Base-by-base conservation (phyloP, 164 flowering plant genomes). In the Protea cynaroides region DNA sequence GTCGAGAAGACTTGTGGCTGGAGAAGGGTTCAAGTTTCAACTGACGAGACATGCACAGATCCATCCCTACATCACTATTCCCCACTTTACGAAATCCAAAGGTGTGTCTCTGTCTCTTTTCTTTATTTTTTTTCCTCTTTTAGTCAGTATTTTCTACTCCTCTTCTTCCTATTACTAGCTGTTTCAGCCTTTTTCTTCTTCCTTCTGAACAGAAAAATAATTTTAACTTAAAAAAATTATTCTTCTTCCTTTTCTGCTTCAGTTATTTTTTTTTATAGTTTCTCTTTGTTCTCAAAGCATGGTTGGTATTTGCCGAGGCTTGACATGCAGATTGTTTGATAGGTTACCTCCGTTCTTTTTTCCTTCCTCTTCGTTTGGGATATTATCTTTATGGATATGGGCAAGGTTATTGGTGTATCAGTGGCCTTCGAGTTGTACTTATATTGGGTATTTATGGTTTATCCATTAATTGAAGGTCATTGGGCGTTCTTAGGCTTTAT, bases 21-120 rank as follows among this genome's bases (percentile, higher is more conserved):
- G 57, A 51, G 63, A 47, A 62, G 70, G 34, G 34, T 29, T 29
- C 34, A 29, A 29, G 73, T 71, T 75, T 76, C 69, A 75, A 74
- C 63, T 15, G 68, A 60, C 78, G 87, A 69, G 75, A 84, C 85
- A 81, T 84, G 88, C 75, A 75, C 75, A 72, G 65, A 55, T 66
- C 65, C 67, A 62, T 65, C 76, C 88, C 84, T 71, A 79, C 88
- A 78, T 51, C 69, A 69, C 72, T 74, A 65, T 71, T 68, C 64
- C 78, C 61, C 53, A 24, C 54, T 74, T 74, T 60, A 72, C 63
- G 80, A 71, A 79, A 78, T 75, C 79, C 80, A 75, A 71, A 73
- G 79, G 87, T 83, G 78, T 56, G 52, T 62, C 68, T 49, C 15
- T 22, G 15, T 44, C 34, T 49, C 24, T 43, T 34, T 18, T 40